Evolutionary conservation across 1,284 basidiomycete genomes (phyloP).

Genomic region (Ceraceosorus guamensis): DNA sequence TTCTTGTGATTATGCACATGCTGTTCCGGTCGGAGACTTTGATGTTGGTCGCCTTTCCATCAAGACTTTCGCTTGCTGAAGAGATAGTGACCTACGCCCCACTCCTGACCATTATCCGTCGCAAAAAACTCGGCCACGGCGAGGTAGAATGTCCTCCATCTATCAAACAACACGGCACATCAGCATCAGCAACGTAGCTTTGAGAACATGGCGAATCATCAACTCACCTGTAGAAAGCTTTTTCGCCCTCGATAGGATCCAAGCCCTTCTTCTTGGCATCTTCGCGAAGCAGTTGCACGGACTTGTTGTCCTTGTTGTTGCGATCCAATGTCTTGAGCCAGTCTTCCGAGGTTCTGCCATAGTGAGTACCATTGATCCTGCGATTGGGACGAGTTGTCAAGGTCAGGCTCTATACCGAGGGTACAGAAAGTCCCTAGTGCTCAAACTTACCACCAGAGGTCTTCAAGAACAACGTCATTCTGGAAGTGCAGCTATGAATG

Average conservation of each 20-base stretch:
- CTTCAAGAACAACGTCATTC: slow-evolving; percentile 60
- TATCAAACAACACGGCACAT: slow-evolving; percentile 25
- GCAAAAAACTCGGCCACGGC: slow-evolving; percentile 69
- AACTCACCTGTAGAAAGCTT: slow-evolving; percentile 58
- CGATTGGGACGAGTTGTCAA: neutral
- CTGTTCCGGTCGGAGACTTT: too few relatives aligned
- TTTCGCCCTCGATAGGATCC: slow-evolving; percentile 55
- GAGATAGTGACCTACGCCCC: slow-evolving; percentile 51
- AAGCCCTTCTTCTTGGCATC: slow-evolving; percentile 37
- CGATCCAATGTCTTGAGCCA: slow-evolving; percentile 64
- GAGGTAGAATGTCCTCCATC: slow-evolving; percentile 68
- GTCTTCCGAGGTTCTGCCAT: slow-evolving; percentile 62
- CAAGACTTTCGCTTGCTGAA: too few relatives aligned
- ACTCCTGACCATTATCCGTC: slow-evolving; percentile 61
- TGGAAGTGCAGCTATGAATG: slow-evolving; percentile 58
- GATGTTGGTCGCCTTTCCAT: too few relatives aligned
- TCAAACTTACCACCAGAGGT: slow-evolving; percentile 25
- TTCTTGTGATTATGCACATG: too few relatives aligned
- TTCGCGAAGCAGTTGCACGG: slow-evolving; percentile 15
- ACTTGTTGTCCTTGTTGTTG: slow-evolving; percentile 53
- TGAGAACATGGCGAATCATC: neutral
- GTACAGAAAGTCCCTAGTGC: neutral
- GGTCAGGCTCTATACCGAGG: neutral
- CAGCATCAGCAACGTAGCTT: too few relatives aligned
- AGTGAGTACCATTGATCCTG: slow-evolving; percentile 59